These are phyloP conservation scores for Saccharomyces hybrid DNA, from an alignment of 1,139 yeast genomes.

Conservation along the genomic window DNA sequence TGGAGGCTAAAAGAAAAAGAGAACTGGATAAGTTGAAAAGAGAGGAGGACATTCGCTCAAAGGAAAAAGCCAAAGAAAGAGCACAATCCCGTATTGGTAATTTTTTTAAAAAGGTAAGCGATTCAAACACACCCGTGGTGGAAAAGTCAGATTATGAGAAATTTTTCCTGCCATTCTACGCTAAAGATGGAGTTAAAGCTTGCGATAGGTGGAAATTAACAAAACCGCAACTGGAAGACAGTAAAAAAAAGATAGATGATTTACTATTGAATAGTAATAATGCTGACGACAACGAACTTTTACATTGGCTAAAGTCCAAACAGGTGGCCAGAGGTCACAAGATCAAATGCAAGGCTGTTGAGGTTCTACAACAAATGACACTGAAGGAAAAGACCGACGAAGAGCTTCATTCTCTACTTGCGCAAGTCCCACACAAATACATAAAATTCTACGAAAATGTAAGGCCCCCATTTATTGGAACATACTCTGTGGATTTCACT, in stretches of 20 bases:
- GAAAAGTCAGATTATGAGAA: conserved; percentile 25
- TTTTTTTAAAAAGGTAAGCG: conserved; percentile 38
- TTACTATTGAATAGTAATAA: conserved; percentile 1
- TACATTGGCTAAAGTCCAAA: conserved; percentile 22
- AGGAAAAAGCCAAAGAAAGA: conserved; percentile 31
- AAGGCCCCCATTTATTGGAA: conserved; percentile 78
- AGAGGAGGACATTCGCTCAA: conserved; percentile 26
- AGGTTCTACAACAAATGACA: conserved; percentile 24
- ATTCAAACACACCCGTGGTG: conserved; percentile 13
- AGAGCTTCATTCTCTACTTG: conserved; percentile 33
- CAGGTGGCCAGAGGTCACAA: conserved; percentile 11
- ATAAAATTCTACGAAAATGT: conserved; percentile 75
- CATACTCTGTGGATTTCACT: conserved; percentile 41
- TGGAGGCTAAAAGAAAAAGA: conserved; percentile 21
- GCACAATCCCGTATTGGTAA: conserved; percentile 49
- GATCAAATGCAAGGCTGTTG: conserved; percentile 27
- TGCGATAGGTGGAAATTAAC: conserved; percentile 8
- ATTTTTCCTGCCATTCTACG: conserved; percentile 29
- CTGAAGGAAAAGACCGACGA: conserved; percentile 32
- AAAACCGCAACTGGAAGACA: conserved; percentile 7
- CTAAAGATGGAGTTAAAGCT: conserved; percentile 23
- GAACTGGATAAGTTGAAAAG: conserved; percentile 24
- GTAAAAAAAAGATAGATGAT: conserved; percentile 18
- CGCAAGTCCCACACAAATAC: conserved; percentile 46
- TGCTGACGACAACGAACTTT: conserved; percentile 6